phyloP scores from a whole-genome alignment of 2,329 filamentous ascomycete genomes.

The Ophiognomonia clavigignenti-juglandacearum region DNA sequence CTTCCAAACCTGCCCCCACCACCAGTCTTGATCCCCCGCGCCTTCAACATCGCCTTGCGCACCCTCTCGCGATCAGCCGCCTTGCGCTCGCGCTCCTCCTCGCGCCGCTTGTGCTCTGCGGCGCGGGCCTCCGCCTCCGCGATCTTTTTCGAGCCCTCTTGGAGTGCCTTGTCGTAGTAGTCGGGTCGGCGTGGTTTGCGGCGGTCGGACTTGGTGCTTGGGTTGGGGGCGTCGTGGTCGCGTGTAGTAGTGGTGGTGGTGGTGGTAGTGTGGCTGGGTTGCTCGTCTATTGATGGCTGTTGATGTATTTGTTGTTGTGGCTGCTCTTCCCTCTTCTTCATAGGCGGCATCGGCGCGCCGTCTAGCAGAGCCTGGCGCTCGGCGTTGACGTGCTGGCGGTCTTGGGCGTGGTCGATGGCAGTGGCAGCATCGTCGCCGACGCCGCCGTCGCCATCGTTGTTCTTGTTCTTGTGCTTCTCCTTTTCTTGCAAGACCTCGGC shows the following conservation, averaged over 20 bases:
- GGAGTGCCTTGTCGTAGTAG: slow-evolving; percentile 62
- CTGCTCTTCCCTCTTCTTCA: slow-evolving; percentile 6
- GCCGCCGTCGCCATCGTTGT: slow-evolving; percentile 9
- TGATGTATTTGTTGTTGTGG: not conserved
- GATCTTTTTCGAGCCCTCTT: slow-evolving; percentile 38
- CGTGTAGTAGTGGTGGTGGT: slow-evolving; percentile 8
- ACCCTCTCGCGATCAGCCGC: slow-evolving; percentile 61
- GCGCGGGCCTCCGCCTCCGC: slow-evolving; percentile 37
- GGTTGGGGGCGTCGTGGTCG: slow-evolving; percentile 7
- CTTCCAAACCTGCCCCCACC: not conserved
- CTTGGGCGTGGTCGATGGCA: slow-evolving; percentile 5
- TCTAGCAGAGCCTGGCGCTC: slow-evolving; percentile 34
- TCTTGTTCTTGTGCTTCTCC: slow-evolving; percentile 18
- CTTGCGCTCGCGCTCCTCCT: slow-evolving; percentile 61
- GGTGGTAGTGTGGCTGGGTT: not conserved
- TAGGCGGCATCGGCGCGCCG: slow-evolving; percentile 8
- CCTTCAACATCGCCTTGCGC: slow-evolving; percentile 66
- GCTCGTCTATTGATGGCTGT: not conserved
- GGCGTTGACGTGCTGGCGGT: slow-evolving; percentile 30
- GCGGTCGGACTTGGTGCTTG: slow-evolving; percentile 5
- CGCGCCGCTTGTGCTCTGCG: slow-evolving; percentile 39
- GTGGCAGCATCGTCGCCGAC: slow-evolving; percentile 17
- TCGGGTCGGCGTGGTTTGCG: slow-evolving; percentile 34
- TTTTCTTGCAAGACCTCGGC: slow-evolving; percentile 36
- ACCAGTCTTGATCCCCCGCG: slow-evolving; percentile 54